Percentiles rank a stretch among this genome's conserved stretches.
phyloP scores from a whole-genome alignment of 2,329 filamentous ascomycete genomes.

The Botryotinia convoluta region DNA sequence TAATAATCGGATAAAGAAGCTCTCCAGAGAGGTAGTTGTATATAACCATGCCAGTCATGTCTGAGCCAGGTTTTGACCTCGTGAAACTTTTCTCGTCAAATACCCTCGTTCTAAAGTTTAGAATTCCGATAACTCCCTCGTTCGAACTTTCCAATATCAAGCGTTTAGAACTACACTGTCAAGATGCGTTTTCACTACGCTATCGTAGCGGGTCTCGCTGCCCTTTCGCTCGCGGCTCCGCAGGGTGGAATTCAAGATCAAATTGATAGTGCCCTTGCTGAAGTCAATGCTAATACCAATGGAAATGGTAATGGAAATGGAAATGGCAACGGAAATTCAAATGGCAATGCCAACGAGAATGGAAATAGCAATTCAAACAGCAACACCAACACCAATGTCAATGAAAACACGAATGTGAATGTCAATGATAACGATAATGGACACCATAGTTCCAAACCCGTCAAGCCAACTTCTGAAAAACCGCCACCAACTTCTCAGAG shows the following conservation, averaged over 20 bases:
- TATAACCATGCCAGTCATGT: constrained; percentile 18
- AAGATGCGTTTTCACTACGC: constrained; percentile 15
- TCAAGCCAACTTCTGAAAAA: background rate
- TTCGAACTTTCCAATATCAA: background rate
- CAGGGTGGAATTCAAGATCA: constrained; percentile 2
- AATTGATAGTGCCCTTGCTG: background rate
- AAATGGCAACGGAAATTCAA: background rate
- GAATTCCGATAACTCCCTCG: background rate
- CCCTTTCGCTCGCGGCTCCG: constrained; percentile 4
- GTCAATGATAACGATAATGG: background rate
- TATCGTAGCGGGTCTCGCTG: constrained; percentile 7
- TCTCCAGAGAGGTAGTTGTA: background rate
- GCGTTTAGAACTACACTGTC: background rate
- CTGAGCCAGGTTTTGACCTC: background rate
- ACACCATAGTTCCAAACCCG: background rate
- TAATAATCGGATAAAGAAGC: constrained; percentile 8
- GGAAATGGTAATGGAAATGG: constrained; percentile 1
- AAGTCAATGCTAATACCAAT: background rate
- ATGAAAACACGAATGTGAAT: constrained; percentile 6
- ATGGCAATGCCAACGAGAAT: background rate
- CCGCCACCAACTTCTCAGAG: background rate
- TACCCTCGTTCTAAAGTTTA: constrained; percentile 8
- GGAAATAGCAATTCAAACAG: background rate
- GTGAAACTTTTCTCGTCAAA: constrained; percentile 5
- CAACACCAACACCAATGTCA: constrained; percentile 6